Percentiles rank a stretch among this genome's conserved stretches.
These are phyloP conservation scores for Tricholoma hemisulphureum DNA, from an alignment of 768 basidiomycete genomes.

Conservation along the genomic window DNA sequence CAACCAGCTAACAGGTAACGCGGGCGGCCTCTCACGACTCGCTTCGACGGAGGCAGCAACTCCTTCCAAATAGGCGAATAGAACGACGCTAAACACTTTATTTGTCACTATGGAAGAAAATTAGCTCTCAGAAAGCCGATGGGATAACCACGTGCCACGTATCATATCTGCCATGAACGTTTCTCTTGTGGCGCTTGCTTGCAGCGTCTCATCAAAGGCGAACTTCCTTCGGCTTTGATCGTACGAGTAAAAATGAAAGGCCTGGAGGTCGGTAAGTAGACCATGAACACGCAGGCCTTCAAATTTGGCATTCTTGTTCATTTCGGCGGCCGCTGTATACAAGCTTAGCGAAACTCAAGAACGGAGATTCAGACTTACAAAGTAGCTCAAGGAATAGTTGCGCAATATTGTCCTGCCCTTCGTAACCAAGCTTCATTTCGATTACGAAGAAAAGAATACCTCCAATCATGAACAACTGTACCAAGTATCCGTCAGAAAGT, in stretches of 20 bases:
- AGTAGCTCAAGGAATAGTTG: constrained; percentile 17
- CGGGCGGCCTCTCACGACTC: background rate
- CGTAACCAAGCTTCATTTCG: constrained; percentile 7
- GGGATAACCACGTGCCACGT: constrained; percentile 14
- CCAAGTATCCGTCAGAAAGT: background rate
- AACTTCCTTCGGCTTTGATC: constrained; percentile 19
- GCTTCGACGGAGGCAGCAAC: constrained; percentile 8
- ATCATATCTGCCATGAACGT: constrained; percentile 17
- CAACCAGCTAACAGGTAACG: background rate
- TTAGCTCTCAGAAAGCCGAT: constrained; percentile 11
- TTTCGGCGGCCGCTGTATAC: background rate
- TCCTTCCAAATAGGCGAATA: constrained; percentile 18
- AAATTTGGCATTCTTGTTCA: constrained; percentile 5
- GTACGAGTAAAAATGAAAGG: constrained; percentile 22
- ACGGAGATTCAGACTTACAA: constrained; percentile 6
- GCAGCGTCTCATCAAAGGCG: constrained; percentile 16
- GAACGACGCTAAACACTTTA: constrained; percentile 19
- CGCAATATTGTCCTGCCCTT: constrained; percentile 6
- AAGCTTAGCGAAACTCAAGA: constrained; percentile 2
- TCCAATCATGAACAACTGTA: constrained; percentile 12
- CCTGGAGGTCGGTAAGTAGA: constrained; percentile 21
- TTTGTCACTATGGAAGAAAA: constrained; percentile 13
- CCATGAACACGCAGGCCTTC: constrained; percentile 19
- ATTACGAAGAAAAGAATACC: constrained; percentile 12
- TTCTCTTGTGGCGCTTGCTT: constrained; percentile 14